A percentile compares a stretch with the other conserved stretches of the same genome.
phyloP scores from a whole-genome alignment of 192 early-diverging fungal species.

The Podila clonocystis region DNA sequence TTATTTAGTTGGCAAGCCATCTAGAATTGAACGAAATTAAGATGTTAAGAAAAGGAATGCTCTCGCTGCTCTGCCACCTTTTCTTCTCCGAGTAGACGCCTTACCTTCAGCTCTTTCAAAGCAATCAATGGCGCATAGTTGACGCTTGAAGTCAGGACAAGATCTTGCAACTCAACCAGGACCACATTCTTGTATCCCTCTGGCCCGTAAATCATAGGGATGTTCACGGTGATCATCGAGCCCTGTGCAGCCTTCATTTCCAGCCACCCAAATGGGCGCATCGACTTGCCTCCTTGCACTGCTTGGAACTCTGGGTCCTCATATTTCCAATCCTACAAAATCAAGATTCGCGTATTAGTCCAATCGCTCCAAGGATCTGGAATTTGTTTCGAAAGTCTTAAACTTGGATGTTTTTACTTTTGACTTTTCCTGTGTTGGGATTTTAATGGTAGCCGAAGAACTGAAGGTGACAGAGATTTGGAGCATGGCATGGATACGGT shows the following conservation, averaged over 20 bases:
- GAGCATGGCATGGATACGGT: slow-evolving; percentile 64
- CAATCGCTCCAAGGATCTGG: not conserved
- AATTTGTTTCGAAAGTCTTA: no score
- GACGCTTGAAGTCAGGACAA: slow-evolving; percentile 68
- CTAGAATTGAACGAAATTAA: slow-evolving; percentile 31
- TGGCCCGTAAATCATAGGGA: slow-evolving; percentile 64
- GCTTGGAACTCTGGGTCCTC: slow-evolving; percentile 40
- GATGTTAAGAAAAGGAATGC: not conserved
- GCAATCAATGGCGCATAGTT: slow-evolving; percentile 72
- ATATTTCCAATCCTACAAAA: slow-evolving; percentile 71
- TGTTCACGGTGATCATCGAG: slow-evolving; percentile 62
- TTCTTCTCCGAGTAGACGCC: not conserved
- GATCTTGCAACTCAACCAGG: slow-evolving; percentile 57
- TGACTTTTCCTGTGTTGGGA: slow-evolving; percentile 77
- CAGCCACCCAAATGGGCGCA: slow-evolving; percentile 77
- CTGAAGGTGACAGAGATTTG: slow-evolving; percentile 71
- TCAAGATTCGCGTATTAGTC: not conserved
- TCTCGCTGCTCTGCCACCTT: no score
- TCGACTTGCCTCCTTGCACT: slow-evolving; percentile 36
- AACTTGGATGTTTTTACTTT: slow-evolving; percentile 57
- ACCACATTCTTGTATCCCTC: slow-evolving; percentile 67
- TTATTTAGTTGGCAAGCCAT: slow-evolving; percentile 63
- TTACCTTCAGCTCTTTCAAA: slow-evolving; percentile 62
- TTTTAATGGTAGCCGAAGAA: slow-evolving; percentile 62
- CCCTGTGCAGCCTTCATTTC: slow-evolving; percentile 65